phyloP scores from a whole-genome alignment of 768 basidiomycete species.

The Mycena polygramma region DNA sequence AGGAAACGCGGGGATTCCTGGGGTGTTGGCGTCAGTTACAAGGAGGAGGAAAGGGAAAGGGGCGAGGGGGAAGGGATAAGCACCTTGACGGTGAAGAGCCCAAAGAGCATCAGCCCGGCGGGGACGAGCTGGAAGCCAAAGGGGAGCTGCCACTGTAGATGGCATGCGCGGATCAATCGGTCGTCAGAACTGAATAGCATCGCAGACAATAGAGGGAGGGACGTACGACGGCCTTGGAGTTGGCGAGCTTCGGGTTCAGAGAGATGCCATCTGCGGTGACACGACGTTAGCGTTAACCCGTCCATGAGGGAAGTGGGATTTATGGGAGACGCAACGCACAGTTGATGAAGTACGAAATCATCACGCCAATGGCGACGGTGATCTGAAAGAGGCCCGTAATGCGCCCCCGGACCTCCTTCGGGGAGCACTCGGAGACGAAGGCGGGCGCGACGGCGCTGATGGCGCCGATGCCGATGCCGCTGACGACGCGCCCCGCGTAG shows the following conservation, averaged over 20 bases:
- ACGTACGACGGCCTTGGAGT: conserved; percentile 45
- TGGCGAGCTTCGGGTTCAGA: conserved; percentile 22
- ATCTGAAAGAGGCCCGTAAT: conserved; percentile 87
- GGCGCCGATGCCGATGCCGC: conserved; percentile 87
- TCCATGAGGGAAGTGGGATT: conserved; percentile 11
- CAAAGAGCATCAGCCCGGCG: conserved; percentile 77
- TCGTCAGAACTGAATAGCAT: too few relatives aligned
- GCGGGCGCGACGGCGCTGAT: conserved; percentile 88
- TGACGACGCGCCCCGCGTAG: conserved; percentile 84
- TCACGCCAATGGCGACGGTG: conserved; percentile 80
- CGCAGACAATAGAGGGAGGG: not conserved
- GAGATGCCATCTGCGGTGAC: conserved; percentile 21
- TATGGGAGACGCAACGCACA: conserved; percentile 56
- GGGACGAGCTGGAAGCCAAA: conserved; percentile 84
- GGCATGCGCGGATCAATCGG: too few relatives aligned
- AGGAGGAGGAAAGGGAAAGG: not conserved
- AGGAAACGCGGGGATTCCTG: conserved; percentile 85
- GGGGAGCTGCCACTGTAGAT: conserved; percentile 70
- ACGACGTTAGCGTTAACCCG: not conserved
- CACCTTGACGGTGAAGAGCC: conserved; percentile 77
- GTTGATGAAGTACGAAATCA: conserved; percentile 88
- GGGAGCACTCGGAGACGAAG: conserved; percentile 88
- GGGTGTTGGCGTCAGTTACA: not conserved
- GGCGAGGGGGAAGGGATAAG: not conserved
- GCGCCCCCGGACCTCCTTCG: conserved; percentile 87